Evolutionary conservation across 2,329 filamentous ascomycete species (phyloP).

Genomic region (Ascochyta viciae-villosae): DNA sequence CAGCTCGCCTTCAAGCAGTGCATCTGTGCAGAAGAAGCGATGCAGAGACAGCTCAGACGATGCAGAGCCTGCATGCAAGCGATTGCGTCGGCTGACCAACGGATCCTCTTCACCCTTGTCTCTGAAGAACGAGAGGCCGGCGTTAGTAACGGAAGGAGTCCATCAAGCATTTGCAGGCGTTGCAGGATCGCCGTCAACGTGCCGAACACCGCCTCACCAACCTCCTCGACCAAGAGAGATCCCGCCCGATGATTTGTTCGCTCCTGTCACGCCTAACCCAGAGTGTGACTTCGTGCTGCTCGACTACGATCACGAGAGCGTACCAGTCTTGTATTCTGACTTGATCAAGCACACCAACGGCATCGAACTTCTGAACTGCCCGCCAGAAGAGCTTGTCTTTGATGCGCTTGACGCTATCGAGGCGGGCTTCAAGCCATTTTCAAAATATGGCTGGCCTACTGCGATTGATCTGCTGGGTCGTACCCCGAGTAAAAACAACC

Average conservation of each 20-base stretch:
- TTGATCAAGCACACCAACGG: conserved; percentile 8
- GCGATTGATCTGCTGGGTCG: conserved; percentile 17
- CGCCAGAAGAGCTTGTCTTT: conserved; percentile 8
- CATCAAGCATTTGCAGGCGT: too few relatives aligned
- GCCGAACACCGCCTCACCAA: background rate
- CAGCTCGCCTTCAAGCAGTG: background rate
- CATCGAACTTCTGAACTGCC: background rate
- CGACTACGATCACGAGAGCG: conserved; percentile 18
- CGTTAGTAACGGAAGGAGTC: too few relatives aligned
- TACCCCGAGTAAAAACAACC: background rate
- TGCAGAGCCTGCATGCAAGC: background rate
- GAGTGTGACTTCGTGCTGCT: conserved; percentile 4
- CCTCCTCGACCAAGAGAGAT: background rate
- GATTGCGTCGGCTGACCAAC: background rate
- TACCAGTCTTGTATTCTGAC: conserved; percentile 23
- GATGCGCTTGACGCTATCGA: conserved; percentile 13
- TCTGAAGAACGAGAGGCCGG: background rate
- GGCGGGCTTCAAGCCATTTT: conserved; percentile 3
- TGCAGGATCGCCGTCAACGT: background rate
- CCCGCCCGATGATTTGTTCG: conserved; percentile 1
- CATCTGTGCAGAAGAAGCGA: background rate
- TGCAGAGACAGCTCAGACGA: background rate
- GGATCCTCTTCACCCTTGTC: background rate
- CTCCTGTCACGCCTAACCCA: conserved; percentile 4
- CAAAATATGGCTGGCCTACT: background rate